A percentile compares a stretch with the other conserved stretches of the same genome.
Evolutionary conservation across 2,329 filamentous ascomycete species (phyloP).

Genomic region (Bisporella sp.): DNA sequence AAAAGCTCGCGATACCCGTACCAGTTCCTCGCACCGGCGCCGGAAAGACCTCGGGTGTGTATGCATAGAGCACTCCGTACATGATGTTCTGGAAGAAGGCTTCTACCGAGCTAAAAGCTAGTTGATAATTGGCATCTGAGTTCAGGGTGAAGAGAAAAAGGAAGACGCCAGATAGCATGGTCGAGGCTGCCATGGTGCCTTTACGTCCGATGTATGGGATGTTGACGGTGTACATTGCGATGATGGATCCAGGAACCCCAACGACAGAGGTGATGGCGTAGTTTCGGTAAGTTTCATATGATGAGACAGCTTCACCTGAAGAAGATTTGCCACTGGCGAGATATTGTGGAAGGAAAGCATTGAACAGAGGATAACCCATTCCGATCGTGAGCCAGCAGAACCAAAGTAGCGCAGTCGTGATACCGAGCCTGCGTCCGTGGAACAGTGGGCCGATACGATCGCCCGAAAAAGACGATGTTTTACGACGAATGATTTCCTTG

Average conservation of each 20-base stretch:
- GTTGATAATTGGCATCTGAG: constrained; percentile 47
- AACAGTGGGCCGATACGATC: constrained; percentile 63
- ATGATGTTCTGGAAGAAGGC: constrained; percentile 71
- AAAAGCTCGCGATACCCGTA: constrained; percentile 63
- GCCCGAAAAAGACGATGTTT: constrained; percentile 58
- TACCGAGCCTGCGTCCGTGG: constrained; percentile 42
- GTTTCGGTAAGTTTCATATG: constrained; percentile 60
- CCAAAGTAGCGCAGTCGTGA: constrained; percentile 56
- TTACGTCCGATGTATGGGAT: constrained; percentile 60
- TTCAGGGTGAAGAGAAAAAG: constrained; percentile 60
- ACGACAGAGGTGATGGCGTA: constrained; percentile 74
- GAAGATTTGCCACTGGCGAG: constrained; percentile 50
- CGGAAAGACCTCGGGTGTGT: constrained; percentile 72
- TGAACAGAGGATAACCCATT: constrained; percentile 84
- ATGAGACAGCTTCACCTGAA: constrained; percentile 29
- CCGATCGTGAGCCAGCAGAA: constrained; percentile 79
- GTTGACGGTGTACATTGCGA: constrained; percentile 68
- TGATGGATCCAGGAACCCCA: constrained; percentile 69
- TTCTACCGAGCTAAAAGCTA: constrained; percentile 60
- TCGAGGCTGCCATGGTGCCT: constrained; percentile 63
- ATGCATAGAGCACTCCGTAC: constrained; percentile 71
- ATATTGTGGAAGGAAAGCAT: constrained; percentile 85
- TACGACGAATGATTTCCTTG: constrained; percentile 25
- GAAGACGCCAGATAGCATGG: constrained; percentile 61
- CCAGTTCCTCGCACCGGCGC: constrained; percentile 65